Conservation (phyloP, 495 filamentous ascomycete species). For the Podospora pseudopauciseta region DNA sequence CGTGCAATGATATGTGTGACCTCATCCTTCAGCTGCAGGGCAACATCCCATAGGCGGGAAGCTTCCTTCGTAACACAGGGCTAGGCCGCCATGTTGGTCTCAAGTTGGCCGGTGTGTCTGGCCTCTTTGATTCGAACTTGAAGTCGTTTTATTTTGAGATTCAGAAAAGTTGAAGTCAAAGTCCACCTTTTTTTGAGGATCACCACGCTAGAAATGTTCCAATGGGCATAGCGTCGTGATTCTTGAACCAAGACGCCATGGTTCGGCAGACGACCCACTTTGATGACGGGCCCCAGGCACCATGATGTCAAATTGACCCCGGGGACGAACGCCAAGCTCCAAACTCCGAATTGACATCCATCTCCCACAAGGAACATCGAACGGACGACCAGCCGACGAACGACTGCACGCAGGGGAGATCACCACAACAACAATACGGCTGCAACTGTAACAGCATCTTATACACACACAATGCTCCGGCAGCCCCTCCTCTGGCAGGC, state of each 20-base stretch:
- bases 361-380: not conserved
- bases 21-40: not conserved
- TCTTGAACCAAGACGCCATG: not conserved
- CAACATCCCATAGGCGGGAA: not conserved
- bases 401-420: constrained; percentile 7
- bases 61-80: no score
- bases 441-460: not conserved
- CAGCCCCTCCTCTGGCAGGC: constrained; percentile 25
- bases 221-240: not conserved
- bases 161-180: not conserved
- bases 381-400: not conserved
- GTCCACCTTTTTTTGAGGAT: not conserved
- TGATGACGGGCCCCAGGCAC: constrained; percentile 1
- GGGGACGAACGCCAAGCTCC: constrained; percentile 5
- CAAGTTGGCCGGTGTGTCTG: not conserved
- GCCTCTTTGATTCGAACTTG: not conserved
- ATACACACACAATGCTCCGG: constrained; percentile 26
- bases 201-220: not conserved
- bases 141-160: not conserved
- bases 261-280: not conserved
- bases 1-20: not conserved
- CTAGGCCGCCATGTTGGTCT: not conserved
- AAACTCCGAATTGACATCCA: not conserved
- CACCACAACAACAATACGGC: not conserved
- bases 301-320: constrained; percentile 10